Conservation (phyloP, 805 yeast species). For the Teunomyces barrocoloradensis region DNA sequence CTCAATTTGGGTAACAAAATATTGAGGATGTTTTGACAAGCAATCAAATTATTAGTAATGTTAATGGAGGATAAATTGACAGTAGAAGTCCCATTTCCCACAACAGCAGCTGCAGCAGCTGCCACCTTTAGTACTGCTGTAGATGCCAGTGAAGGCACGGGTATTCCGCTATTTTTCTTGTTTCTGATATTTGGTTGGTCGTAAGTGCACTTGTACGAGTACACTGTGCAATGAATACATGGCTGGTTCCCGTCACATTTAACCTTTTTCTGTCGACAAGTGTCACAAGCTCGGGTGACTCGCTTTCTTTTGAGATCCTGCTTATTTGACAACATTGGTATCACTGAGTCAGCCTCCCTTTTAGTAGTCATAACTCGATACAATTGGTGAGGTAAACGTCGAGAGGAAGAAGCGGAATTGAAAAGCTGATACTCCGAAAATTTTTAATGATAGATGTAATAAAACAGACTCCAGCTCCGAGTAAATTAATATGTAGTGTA, state of each 20-base stretch:
- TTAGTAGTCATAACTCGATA: not conserved
- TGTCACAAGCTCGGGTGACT: slow-evolving; percentile 74
- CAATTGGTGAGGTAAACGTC: not conserved
- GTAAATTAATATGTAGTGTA: too few relatives aligned
- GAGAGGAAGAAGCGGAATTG: not conserved
- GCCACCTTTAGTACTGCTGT: slow-evolving; percentile 15
- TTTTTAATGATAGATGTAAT: too few relatives aligned
- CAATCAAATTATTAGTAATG: slow-evolving; percentile 18
- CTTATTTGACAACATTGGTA: slow-evolving; percentile 14
- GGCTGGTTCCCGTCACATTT: slow-evolving; percentile 80
- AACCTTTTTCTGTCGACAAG: slow-evolving; percentile 72
- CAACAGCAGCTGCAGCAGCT: slow-evolving; percentile 14
- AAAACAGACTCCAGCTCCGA: too few relatives aligned
- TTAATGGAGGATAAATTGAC: slow-evolving; percentile 8
- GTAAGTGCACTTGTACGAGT: slow-evolving; percentile 80
- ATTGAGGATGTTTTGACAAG: slow-evolving; percentile 35
- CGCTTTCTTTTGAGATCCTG: slow-evolving; percentile 50
- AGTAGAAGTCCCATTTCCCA: slow-evolving; percentile 14
- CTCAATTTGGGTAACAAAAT: slow-evolving; percentile 34
- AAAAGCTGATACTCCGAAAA: too few relatives aligned
- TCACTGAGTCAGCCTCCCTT: slow-evolving; percentile 1
- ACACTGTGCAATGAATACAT: slow-evolving; percentile 82
- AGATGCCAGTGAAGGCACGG: slow-evolving; percentile 23
- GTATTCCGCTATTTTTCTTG: slow-evolving; percentile 35
- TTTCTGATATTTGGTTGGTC: slow-evolving; percentile 70